Percentiles rank a stretch among this genome's conserved stretches.
Evolutionary conservation across 441 rosid species (phyloP).

Genomic region (Pelargonium cotyledonis): DNA sequence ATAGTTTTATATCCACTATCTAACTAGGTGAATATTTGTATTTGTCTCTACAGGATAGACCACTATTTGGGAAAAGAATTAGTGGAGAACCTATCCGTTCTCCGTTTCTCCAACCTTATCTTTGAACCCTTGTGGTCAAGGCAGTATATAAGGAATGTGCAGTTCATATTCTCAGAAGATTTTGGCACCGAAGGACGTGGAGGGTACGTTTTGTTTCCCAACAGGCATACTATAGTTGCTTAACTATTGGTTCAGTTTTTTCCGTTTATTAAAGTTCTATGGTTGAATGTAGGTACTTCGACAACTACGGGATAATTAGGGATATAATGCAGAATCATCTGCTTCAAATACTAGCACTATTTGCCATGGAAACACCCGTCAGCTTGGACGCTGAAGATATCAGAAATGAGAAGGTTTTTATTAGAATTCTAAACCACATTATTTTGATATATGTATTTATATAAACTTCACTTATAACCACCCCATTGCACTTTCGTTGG

Average conservation of each 20-base stretch:
- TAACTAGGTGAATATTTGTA: neutral
- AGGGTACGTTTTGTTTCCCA: constrained; percentile 32
- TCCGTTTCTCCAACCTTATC: constrained; percentile 86
- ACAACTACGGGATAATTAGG: constrained; percentile 79
- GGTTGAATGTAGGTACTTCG: constrained; percentile 18
- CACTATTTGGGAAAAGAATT: constrained; percentile 95
- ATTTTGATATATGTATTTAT: too few relatives aligned
- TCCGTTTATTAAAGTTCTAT: too few relatives aligned
- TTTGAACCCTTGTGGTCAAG: constrained; percentile 92
- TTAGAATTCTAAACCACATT: too few relatives aligned
- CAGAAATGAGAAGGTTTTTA: constrained; percentile 77
- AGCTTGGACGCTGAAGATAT: constrained; percentile 93
- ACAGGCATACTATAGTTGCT: too few relatives aligned
- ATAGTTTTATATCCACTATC: neutral
- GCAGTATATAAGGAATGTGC: constrained; percentile 79
- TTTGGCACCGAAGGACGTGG: constrained; percentile 91
- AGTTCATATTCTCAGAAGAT: constrained; percentile 85
- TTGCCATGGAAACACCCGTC: constrained; percentile 96
- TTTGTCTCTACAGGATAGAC: constrained; percentile 49
- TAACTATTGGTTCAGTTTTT: too few relatives aligned
- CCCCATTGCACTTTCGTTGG: too few relatives aligned
- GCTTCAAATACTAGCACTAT: constrained; percentile 77
- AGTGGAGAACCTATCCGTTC: constrained; percentile 82
- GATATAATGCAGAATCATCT: constrained; percentile 97
- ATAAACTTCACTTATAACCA: too few relatives aligned